Percentiles rank a stretch among this genome's conserved stretches.
phyloP scores from a whole-genome alignment of 192 early-diverging fungal species.

The Coemansia guatemalensis region DNA sequence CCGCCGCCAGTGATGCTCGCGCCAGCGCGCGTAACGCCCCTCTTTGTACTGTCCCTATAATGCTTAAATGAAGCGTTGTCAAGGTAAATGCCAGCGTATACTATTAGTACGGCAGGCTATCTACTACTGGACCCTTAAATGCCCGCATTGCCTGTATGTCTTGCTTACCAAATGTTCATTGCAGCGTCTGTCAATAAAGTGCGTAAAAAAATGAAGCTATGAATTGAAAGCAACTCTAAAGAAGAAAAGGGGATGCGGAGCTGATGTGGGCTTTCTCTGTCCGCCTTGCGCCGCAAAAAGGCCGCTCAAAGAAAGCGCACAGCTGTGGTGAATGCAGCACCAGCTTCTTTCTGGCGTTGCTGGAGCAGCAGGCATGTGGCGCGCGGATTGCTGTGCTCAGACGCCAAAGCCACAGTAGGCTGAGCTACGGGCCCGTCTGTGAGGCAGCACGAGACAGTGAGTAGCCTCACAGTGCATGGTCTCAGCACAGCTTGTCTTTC shows the following conservation, averaged over 20 bases:
- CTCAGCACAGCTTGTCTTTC: background rate
- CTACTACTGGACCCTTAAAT: background rate
- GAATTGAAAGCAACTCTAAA: background rate
- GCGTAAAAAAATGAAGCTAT: constrained; percentile 2
- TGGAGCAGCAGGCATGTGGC: background rate
- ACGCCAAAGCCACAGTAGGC: background rate
- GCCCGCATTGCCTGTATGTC: background rate
- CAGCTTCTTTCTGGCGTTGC: background rate
- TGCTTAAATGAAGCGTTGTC: background rate
- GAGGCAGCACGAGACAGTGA: background rate
- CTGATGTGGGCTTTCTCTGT: background rate
- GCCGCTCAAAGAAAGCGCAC: background rate
- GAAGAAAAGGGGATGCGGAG: background rate
- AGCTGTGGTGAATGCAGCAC: background rate
- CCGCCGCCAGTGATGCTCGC: constrained; percentile 30
- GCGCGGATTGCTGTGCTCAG: background rate
- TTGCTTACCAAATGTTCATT: background rate
- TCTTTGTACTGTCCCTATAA: constrained; percentile 51
- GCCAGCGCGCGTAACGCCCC: constrained; percentile 32
- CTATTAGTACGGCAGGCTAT: constrained; percentile 1
- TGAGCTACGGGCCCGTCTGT: background rate
- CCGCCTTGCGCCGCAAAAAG: background rate
- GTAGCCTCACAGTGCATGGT: too few species aligned
- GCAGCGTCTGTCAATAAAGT: background rate
- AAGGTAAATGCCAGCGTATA: background rate